phyloP scores from a whole-genome alignment of 331 rosid genomes.

The Spiraea crenata region DNA sequence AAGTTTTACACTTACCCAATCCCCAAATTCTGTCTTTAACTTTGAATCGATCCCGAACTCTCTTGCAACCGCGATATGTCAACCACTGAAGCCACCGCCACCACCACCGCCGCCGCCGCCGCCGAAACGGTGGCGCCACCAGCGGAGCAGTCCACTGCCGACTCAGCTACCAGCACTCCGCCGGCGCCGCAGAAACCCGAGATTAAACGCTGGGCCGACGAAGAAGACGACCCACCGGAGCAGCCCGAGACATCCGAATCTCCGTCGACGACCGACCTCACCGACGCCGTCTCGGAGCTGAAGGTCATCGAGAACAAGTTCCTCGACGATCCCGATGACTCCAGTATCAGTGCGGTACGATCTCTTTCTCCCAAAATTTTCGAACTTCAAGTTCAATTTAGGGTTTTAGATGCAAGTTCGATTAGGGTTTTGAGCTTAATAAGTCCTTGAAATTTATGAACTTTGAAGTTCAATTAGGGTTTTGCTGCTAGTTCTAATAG shows the following conservation, averaged over 20 bases:
- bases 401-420: neutral
- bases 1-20: too few species aligned
- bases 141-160: neutral
- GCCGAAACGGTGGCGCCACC: neutral
- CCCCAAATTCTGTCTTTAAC: too few species aligned
- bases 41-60: neutral
- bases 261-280: slow-evolving; percentile 17
- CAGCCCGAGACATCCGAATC: slow-evolving; percentile 12
- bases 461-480: neutral
- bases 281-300: slow-evolving; percentile 38
- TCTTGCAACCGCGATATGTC: neutral
- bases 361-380: neutral
- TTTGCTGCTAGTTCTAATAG: neutral
- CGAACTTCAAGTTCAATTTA: neutral
- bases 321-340: slow-evolving; percentile 76
- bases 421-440: neutral
- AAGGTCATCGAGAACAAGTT: slow-evolving; percentile 44
- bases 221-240: slow-evolving; percentile 31
- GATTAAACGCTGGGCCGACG: slow-evolving; percentile 58
- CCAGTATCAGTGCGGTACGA: slow-evolving; percentile 66
- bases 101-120: slow-evolving; percentile 9
- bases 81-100: slow-evolving; percentile 5
- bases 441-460: neutral
- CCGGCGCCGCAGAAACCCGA: slow-evolving; percentile 11
- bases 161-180: neutral